A percentile compares a stretch with the other conserved stretches of the same genome.
Conservation (phyloP, 306 rosid genomes). For the Casuarina equisetifolia region DNA sequence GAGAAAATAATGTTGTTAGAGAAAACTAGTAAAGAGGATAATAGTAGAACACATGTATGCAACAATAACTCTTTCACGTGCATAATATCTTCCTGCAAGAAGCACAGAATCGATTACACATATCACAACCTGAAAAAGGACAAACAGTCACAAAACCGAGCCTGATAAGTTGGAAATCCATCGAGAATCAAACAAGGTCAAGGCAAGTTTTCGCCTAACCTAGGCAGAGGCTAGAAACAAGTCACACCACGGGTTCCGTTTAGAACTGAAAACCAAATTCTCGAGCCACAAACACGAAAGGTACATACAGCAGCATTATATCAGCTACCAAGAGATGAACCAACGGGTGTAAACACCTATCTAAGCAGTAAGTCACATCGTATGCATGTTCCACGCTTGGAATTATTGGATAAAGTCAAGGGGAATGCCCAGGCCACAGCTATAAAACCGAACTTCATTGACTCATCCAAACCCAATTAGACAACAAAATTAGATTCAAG, state of each 20-base stretch:
- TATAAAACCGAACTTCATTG: neutral
- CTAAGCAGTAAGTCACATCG: neutral
- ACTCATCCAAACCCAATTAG: neutral
- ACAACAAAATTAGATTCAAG: neutral
- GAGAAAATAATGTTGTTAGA: neutral
- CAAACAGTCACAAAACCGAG: neutral
- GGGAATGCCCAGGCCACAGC: neutral
- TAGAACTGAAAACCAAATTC: neutral
- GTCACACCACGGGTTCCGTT: neutral
- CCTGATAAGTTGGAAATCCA: neutral
- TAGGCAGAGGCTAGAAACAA: neutral
- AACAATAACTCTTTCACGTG: neutral
- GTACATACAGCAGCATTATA: neutral
- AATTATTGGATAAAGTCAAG: neutral
- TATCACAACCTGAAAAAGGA: neutral
- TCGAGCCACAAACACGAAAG: neutral
- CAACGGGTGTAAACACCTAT: neutral
- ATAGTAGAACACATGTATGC: neutral
- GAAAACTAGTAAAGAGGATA: neutral
- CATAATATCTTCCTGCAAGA: too few relatives aligned
- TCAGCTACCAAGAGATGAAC: neutral
- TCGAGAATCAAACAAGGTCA: neutral
- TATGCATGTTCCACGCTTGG: neutral
- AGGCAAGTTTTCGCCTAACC: neutral
- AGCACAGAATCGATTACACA: neutral